A percentile compares a stretch with the other conserved stretches of the same genome.
phyloP scores from a whole-genome alignment of 2,329 filamentous ascomycete species.

The Aquanectria penicillioides region DNA sequence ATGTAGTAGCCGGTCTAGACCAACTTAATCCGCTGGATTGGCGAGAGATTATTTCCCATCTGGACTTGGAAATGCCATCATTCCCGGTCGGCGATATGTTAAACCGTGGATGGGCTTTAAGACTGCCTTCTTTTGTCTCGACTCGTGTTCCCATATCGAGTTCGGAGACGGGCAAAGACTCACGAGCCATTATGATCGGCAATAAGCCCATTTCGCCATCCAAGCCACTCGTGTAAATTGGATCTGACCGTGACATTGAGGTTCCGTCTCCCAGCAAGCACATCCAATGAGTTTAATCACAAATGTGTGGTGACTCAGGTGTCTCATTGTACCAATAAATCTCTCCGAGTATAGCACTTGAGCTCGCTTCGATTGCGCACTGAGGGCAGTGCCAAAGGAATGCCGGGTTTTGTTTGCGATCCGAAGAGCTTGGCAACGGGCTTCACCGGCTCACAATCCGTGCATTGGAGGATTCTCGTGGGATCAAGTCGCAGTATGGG shows the following conservation, averaged over 20 bases:
- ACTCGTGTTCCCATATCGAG: not conserved
- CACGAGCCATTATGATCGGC: not conserved
- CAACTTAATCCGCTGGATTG: slow-evolving; percentile 7
- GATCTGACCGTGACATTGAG: not conserved
- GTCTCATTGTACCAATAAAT: not conserved
- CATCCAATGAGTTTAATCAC: too few relatives aligned
- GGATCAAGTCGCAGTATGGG: not conserved
- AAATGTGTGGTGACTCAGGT: too few relatives aligned
- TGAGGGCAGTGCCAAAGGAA: too few relatives aligned
- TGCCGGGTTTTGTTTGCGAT: too few relatives aligned
- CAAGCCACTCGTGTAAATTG: not conserved
- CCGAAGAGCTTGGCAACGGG: too few relatives aligned
- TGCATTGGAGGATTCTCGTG: not conserved
- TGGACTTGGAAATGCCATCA: slow-evolving; percentile 21
- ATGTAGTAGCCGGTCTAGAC: slow-evolving; percentile 6
- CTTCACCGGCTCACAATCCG: too few relatives aligned
- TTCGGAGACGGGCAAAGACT: not conserved
- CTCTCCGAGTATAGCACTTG: not conserved
- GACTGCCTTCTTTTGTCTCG: too few relatives aligned
- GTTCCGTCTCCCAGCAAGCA: not conserved
- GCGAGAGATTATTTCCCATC: slow-evolving; percentile 14
- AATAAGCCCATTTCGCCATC: not conserved
- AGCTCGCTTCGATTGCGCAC: too few relatives aligned
- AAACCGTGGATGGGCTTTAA: not conserved
- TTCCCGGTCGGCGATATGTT: slow-evolving; percentile 24